A percentile compares a stretch with the other conserved stretches of the same genome.
phyloP scores from a whole-genome alignment of 1,284 basidiomycete species.

The Ustilago hordei region DNA sequence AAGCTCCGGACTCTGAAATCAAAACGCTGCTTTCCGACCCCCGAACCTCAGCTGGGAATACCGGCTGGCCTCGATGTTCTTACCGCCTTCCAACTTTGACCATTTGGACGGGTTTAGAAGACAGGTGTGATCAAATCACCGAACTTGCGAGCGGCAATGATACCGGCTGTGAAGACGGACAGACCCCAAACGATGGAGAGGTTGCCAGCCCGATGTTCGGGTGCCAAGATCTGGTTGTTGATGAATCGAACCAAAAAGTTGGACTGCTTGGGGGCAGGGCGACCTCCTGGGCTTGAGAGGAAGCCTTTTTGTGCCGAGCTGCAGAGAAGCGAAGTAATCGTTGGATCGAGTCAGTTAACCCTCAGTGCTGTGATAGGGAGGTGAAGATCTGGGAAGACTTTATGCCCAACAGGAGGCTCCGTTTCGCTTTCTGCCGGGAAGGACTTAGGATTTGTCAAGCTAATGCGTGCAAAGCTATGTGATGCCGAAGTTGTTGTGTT shows the following conservation, averaged over 20 bases:
- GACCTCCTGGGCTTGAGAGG: constrained; percentile 24
- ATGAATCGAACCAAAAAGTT: constrained; percentile 55
- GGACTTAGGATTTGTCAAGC: not conserved
- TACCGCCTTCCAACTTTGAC: too few species aligned
- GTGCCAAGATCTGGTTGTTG: constrained; percentile 56
- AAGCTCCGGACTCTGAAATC: too few species aligned
- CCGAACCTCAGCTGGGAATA: too few species aligned
- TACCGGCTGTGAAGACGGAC: constrained; percentile 57
- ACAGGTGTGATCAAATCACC: constrained; percentile 58
- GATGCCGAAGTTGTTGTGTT: too few species aligned
- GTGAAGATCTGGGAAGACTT: not conserved
- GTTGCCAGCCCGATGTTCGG: constrained; percentile 65
- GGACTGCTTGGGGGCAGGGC: constrained; percentile 25
- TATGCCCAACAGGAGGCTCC: too few species aligned
- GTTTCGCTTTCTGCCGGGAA: not conserved
- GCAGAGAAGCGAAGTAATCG: not conserved
- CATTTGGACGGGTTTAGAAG: constrained; percentile 38
- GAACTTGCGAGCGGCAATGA: constrained; percentile 59
- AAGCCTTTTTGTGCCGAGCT: constrained; percentile 57
- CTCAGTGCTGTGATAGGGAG: not conserved
- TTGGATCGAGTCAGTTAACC: not conserved
- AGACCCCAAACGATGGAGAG: constrained; percentile 61
- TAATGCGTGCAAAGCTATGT: not conserved
- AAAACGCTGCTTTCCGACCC: too few species aligned
- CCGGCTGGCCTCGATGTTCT: too few species aligned